phyloP scores from a whole-genome alignment of 2,329 filamentous ascomycete species.

The Acephala macrosclerotiorum region DNA sequence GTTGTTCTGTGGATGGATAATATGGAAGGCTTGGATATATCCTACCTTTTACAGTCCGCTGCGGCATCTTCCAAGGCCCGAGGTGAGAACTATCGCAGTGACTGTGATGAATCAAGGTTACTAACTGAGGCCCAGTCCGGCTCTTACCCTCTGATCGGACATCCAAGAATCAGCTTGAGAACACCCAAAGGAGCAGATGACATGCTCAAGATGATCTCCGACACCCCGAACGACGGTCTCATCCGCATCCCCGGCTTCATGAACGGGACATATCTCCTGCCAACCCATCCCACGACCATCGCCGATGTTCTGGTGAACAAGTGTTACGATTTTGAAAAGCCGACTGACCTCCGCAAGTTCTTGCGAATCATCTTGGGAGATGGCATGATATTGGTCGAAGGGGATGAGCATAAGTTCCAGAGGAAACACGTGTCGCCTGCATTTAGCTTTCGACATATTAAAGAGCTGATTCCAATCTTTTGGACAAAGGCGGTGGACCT shows the following conservation, averaged over 20 bases:
- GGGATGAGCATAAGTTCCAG: slow-evolving; percentile 83
- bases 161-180: slow-evolving; percentile 24
- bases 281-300: slow-evolving; percentile 67
- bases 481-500: slow-evolving; percentile 78
- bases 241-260: slow-evolving; percentile 69
- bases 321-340: slow-evolving; percentile 74
- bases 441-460: slow-evolving; percentile 83
- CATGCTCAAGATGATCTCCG: slow-evolving; percentile 50
- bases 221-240: slow-evolving; percentile 70
- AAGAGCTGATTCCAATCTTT: slow-evolving; percentile 82
- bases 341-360: slow-evolving; percentile 57
- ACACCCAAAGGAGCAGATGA: slow-evolving; percentile 22
- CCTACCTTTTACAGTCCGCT: slow-evolving; percentile 34
- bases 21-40: slow-evolving; percentile 34
- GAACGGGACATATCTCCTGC: slow-evolving; percentile 65
- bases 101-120: background rate
- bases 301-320: slow-evolving; percentile 72
- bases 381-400: slow-evolving; percentile 76
- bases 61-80: slow-evolving; percentile 32
- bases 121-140: slow-evolving; percentile 17
- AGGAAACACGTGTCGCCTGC: slow-evolving; percentile 76
- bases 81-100: slow-evolving; percentile 22
- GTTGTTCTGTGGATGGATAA: slow-evolving; percentile 25
- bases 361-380: slow-evolving; percentile 71
- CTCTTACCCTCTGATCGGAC: slow-evolving; percentile 22